Evolutionary conservation across 2,329 filamentous ascomycete genomes (phyloP).

Genomic region (Aureobasidium sp.): DNA sequence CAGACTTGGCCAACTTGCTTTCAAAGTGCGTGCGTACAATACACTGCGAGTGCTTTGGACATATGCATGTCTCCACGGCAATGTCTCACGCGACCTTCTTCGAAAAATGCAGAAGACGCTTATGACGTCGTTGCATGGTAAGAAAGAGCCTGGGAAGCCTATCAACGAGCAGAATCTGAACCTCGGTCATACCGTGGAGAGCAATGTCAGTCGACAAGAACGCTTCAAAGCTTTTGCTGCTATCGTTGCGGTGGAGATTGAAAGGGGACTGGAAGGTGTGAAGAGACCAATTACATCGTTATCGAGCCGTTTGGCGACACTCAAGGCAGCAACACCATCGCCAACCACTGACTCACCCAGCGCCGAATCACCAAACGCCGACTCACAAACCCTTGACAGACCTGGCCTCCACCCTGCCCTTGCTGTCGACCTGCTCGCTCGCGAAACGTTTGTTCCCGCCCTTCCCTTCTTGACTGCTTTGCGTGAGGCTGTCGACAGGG

Average conservation of each 20-base stretch:
- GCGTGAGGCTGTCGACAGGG: not conserved
- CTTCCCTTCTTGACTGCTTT: not conserved
- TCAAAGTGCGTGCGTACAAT: slow-evolving; percentile 23
- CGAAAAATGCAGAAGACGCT: not conserved
- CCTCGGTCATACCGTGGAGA: not conserved
- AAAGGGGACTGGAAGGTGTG: not conserved
- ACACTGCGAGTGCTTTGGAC: slow-evolving; percentile 29
- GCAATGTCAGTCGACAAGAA: not conserved
- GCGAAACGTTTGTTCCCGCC: not conserved
- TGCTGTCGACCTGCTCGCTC: not conserved
- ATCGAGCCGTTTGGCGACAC: not conserved
- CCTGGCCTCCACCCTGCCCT: not conserved
- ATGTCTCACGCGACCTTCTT: slow-evolving; percentile 15
- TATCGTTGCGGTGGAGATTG: not conserved
- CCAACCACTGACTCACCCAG: not conserved
- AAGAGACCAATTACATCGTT: not conserved
- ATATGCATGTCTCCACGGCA: slow-evolving; percentile 26
- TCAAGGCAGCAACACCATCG: not conserved
- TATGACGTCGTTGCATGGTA: not conserved
- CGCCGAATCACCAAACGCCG: not conserved
- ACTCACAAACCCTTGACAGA: not conserved
- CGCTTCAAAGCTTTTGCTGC: not conserved
- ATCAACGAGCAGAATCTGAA: not conserved
- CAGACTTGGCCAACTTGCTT: slow-evolving; percentile 24
- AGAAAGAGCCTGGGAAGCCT: not conserved